Evolutionary conservation across 1,284 basidiomycete species (phyloP), one percentile per base, ranked within the genome.

Genomic region (Neolentinus lepideus): DNA sequence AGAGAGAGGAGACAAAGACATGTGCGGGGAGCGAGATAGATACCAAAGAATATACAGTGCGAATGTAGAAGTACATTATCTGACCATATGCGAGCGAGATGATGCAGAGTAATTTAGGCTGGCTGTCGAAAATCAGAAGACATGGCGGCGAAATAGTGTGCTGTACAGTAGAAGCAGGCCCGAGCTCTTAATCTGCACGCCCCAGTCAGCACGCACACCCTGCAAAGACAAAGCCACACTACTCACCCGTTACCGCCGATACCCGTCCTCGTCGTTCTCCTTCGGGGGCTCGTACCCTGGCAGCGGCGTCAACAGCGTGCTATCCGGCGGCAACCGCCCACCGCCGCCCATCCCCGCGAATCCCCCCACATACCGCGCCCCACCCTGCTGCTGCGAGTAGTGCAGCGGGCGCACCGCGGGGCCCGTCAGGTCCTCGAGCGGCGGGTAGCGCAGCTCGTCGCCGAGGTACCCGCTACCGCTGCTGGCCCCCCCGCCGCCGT

Each of bases 231-330:
- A 16, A 35, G 16, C 33, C 9, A 35, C 33, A 35, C 33, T 35
- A 9, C 9, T 16, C 33, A 16, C 33, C 9, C n/a, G n/a, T 43
- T 16, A 43, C 38, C 38, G 6, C 38, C 38, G 38, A 43, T 43
- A 43, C 38, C 38, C 16, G n/a, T 43, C 38, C 38, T 43, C 38
- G 8, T 50, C 47, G 9, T 50, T 21, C 24, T 50, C 22, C 24
- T 25, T 50, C 24, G 47, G 27, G 8, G 47, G 47, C 47, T 50
- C 67, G 53, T 76, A 79, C n/a, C 76, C 72, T 11, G 75, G 71
- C 38, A 78, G 64, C 27, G 78, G 76, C 51, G 77, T 79, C 59
- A 81, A 66, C 50, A 81, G 71, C 8, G 78, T 80, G 63, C 75
- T 78, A 60, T 78, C 73, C 25, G 72, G 64, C 27, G 78, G 72